Base-by-base conservation (phyloP, 768 basidiomycete genomes). In the Mycena haematopus region DNA sequence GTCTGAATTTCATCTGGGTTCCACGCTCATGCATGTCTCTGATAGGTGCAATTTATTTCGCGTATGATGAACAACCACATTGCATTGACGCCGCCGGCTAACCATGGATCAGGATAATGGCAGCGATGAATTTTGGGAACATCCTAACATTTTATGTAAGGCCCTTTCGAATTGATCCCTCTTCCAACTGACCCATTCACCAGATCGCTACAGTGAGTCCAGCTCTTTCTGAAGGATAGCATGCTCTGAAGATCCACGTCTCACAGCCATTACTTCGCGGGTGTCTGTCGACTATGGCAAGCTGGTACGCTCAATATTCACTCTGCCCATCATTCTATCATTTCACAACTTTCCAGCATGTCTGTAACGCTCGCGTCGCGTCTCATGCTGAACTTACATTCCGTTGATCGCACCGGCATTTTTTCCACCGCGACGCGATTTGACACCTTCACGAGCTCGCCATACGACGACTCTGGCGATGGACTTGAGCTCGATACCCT, bases 301-400 rank as follows among this genome's bases (percentile, higher is more conserved):
- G 54, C 47, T 52, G 47, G 60, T 61, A 21, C 24, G 53, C 25
- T 46, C 15, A 1, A 17, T 19, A 5, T 25, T 47, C 13, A 8
- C 31, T 27, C 25, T 9, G 14, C 17, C 5, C 11, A 27, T 38
- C 46, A 11, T 13, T 13, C 42, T 36, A 36, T 36, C 36, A 15
- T 13, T 36, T 4, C 13, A 36, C 19, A 9, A 17, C 24, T 31
- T 21, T 3, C n/a, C 25, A 61, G 60, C 49, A 24, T 65, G 25
- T 60, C 63, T 8, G 63, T 65, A 14, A 65, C 63, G 1, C 35
- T 65, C 42, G 56, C 38, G 29, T 65, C 63, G 19, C 58, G 63
- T 31, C 63, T 65, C 24, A 65, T 65, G 55, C 27, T 65, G 21
- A 65, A 65, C 49, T 47, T 65, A 4, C 63, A 65, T 25, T 27